These are phyloP conservation scores for Talaromyces sp. DNA, from an alignment of 2,329 filamentous ascomycete genomes.

Conservation along the genomic window DNA sequence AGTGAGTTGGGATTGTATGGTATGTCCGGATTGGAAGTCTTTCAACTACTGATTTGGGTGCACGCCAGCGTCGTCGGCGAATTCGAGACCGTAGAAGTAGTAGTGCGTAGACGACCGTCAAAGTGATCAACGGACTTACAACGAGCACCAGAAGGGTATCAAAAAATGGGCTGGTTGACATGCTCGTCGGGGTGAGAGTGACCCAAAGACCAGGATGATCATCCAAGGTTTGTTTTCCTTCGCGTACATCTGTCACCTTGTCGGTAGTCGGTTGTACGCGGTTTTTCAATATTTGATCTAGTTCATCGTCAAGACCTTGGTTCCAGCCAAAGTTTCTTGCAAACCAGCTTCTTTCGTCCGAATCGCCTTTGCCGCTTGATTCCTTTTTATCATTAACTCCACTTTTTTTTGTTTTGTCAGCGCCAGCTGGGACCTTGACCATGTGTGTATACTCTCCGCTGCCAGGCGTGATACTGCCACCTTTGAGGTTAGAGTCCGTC, in stretches of 20 bases:
- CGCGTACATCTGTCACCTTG: constrained; percentile 16
- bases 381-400: background rate
- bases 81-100: constrained; percentile 84
- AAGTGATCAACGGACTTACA: constrained; percentile 82
- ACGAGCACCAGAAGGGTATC: constrained; percentile 96
- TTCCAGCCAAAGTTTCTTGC: constrained; percentile 30
- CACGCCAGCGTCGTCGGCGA: constrained; percentile 83
- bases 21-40: constrained; percentile 93
- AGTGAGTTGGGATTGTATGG: constrained; percentile 68
- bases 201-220: constrained; percentile 81
- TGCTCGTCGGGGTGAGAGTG: constrained; percentile 84
- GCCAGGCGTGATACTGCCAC: constrained; percentile 64
- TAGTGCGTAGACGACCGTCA: constrained; percentile 88
- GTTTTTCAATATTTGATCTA: constrained; percentile 9
- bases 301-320: constrained; percentile 16
- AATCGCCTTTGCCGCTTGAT: background rate
- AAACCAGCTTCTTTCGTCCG: constrained; percentile 26
- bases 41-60: constrained; percentile 95
- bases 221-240: constrained; percentile 12
- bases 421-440: constrained; percentile 33
- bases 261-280: constrained; percentile 6
- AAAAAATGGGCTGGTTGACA: constrained; percentile 86
- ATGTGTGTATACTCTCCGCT: constrained; percentile 60
- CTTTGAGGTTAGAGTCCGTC: constrained; percentile 45
- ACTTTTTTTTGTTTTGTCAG: constrained; percentile 19